Percentiles rank a stretch among this genome's conserved stretches.
phyloP scores from a whole-genome alignment of 192 early-diverging fungal genomes.

The Coemansia sp. region DNA sequence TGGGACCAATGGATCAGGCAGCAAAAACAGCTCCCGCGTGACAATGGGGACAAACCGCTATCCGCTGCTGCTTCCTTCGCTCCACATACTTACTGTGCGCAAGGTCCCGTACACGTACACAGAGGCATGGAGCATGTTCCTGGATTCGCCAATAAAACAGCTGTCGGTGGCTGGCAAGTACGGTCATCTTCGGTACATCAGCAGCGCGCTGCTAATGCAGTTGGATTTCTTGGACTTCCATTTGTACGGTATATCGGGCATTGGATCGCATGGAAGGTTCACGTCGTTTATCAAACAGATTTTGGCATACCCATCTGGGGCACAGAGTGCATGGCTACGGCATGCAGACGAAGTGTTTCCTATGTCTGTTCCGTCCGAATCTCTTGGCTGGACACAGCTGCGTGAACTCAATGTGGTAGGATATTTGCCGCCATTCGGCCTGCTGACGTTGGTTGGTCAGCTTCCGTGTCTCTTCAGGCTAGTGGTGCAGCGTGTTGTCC shows the following conservation, averaged over 20 bases:
- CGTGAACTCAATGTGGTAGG: conserved; percentile 30
- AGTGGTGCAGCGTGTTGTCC: conserved; percentile 30
- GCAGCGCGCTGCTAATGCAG: conserved; percentile 3
- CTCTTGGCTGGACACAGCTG: conserved; percentile 20
- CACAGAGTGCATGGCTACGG: conserved; percentile 30
- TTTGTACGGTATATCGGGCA: conserved; percentile 13
- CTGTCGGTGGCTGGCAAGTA: conserved; percentile 33
- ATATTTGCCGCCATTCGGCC: conserved; percentile 21
- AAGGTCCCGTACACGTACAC: conserved; percentile 36
- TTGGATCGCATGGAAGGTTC: conserved; percentile 11
- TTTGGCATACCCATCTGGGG: conserved; percentile 9
- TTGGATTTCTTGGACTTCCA: conserved; percentile 28
- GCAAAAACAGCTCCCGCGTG: conserved; percentile 10
- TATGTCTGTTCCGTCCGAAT: conserved; percentile 22
- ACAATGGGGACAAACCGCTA: conserved; percentile 35
- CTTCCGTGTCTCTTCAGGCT: conserved; percentile 16
- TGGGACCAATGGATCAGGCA: conserved; percentile 1
- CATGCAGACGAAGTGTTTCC: conserved; percentile 28
- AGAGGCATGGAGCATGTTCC: conserved; percentile 41
- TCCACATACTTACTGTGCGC: conserved; percentile 15
- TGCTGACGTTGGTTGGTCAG: conserved; percentile 25
- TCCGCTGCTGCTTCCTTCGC: conserved; percentile 14
- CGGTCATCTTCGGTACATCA: conserved; percentile 31
- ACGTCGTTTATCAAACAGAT: conserved; percentile 22
- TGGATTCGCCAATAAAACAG: conserved; percentile 20